Base-by-base conservation (phyloP, 2,329 filamentous ascomycete genomes). In the Alternaria triticina region DNA sequence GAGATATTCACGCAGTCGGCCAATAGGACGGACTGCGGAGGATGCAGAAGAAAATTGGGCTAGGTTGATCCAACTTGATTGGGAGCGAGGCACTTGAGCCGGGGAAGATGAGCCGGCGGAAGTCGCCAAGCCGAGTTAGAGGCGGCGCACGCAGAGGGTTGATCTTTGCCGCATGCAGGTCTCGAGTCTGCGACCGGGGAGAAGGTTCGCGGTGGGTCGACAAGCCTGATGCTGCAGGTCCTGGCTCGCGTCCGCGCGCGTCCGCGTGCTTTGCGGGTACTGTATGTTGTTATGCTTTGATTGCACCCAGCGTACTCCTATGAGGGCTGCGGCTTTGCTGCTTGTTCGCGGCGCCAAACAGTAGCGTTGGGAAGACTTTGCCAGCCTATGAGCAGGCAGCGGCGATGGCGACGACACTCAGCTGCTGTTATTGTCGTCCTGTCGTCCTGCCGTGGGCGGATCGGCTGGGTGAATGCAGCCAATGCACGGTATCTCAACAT, bases 21-120 rank as follows among this genome's bases (percentile, higher is more conserved):
- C 70, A 73, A 72, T 73, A 28, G 62, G 55, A 23, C 40, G 49
- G 15, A 27, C 30, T 36, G 50, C 40, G 60, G 43, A 44, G 45
- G 30, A 30, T 66, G 52, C 59, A 66, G 59, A 54, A 66, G 59
- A 43, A 45, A 54, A 40, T 57, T 52, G 51, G 52, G 58, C 40
- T 47, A 50, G 44, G 54, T 50, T 64, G 61, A 61, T 66, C 70
- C 40, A 50, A 36, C 51, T 50, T 64, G 61, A 61, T 66, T 71
- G 65, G 67, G 62, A 59, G 66, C 64, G 62, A 59, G 57, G 61
- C 57, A 61, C 66, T 59, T 66, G 63, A 68, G 59, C 65, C 71
- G 71, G 71, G 72, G 70, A 69, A 67, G 45, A 57, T 64, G 59
- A 63, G 67, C 72, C 70, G 70, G 45, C 66, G 61, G 70, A 46